Conservation (phyloP, 257 asterid species). For the Cinchona pubescens region DNA sequence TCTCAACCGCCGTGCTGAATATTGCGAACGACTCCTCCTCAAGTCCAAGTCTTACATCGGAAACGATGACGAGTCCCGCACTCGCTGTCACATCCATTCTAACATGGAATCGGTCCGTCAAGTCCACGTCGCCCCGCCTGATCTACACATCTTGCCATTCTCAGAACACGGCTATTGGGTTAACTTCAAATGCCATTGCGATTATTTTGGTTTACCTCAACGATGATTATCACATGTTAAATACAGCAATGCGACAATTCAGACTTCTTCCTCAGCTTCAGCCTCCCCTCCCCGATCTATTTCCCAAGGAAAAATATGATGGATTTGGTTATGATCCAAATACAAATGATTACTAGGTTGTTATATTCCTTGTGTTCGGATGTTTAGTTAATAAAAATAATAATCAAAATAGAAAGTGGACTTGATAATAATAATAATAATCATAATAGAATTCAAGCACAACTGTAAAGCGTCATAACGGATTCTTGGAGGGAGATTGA, state of each 20-base stretch:
- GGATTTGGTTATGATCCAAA: neutral
- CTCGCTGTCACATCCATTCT: no score
- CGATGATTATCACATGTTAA: neutral
- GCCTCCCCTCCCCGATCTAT: neutral
- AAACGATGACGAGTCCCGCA: no score
- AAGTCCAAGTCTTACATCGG: no score
- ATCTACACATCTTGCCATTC: neutral
- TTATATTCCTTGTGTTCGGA: neutral
- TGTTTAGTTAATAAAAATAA: no score
- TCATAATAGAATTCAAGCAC: neutral
- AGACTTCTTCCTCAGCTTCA: neutral
- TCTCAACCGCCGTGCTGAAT: no score
- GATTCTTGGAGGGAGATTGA: neutral
- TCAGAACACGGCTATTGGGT: neutral
- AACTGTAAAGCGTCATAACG: neutral
- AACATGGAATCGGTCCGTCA: no score
- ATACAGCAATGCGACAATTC: neutral
- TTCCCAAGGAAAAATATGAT: no score
- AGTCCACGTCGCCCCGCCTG: neutral
- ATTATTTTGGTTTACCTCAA: no score
- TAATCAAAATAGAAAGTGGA: no score
- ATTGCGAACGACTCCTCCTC: no score
- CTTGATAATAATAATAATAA: neutral
- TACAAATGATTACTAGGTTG: conserved; percentile 1
- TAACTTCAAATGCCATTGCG: neutral